phyloP scores from a whole-genome alignment of 257 asterid genomes.

The Handroanthus guayacan region DNA sequence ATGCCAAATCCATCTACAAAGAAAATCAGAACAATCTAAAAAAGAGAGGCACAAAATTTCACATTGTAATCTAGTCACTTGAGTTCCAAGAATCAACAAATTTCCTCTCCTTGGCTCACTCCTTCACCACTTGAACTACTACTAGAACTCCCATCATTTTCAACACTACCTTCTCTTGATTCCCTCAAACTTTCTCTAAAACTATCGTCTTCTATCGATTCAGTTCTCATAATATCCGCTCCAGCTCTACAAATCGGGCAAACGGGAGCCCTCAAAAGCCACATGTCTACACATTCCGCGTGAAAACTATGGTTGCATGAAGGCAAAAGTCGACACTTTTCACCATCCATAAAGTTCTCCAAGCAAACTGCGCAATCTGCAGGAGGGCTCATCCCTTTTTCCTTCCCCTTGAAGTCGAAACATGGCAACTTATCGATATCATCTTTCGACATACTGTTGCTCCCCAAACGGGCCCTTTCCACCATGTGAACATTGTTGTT shows the following conservation, averaged over 20 bases:
- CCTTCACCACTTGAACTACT: not conserved
- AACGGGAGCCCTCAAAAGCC: constrained; percentile 56
- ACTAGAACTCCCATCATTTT: not conserved
- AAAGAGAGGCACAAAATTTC: too few species aligned
- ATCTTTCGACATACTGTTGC: constrained; percentile 57
- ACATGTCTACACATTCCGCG: constrained; percentile 58
- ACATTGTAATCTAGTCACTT: too few species aligned
- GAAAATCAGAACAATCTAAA: too few species aligned
- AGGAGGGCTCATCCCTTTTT: constrained; percentile 39
- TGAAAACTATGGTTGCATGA: constrained; percentile 60
- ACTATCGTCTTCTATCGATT: not conserved
- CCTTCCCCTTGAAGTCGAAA: constrained; percentile 50
- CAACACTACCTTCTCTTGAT: not conserved
- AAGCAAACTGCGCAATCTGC: constrained; percentile 59
- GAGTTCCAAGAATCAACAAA: not conserved
- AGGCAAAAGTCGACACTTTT: constrained; percentile 63
- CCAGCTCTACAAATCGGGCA: constrained; percentile 64
- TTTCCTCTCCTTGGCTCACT: not conserved
- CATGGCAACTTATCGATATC: constrained; percentile 67
- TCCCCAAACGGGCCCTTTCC: constrained; percentile 53
- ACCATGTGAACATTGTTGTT: constrained; percentile 5
- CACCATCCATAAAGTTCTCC: constrained; percentile 54
- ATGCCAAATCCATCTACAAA: too few species aligned
- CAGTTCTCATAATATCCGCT: constrained; percentile 12
- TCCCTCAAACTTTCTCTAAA: not conserved